phyloP scores from a whole-genome alignment of 23 red algal genomes.

The Gracilariopsis chorda region DNA sequence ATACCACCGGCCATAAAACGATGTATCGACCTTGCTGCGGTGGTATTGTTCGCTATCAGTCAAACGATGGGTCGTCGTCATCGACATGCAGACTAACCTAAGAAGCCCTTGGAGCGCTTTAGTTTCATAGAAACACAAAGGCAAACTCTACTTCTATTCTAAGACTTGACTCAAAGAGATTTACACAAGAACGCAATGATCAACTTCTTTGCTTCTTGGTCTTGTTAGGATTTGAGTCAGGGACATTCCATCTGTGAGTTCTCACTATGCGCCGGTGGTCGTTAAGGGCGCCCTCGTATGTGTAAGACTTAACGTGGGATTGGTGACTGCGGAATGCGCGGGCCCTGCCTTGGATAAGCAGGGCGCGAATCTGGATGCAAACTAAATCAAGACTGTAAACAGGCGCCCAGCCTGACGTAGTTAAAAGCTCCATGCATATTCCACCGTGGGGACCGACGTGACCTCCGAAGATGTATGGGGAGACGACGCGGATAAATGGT shows the following conservation, averaged over 20 bases:
- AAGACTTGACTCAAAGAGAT: too few species aligned
- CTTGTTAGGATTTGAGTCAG: not conserved
- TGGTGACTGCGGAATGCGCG: not conserved
- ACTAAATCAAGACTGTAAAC: constrained; percentile 64
- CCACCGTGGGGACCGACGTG: constrained; percentile 50
- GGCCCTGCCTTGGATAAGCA: constrained; percentile 45
- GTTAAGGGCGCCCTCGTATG: constrained; percentile 42
- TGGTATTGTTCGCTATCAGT: not conserved
- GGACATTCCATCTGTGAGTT: constrained; percentile 32
- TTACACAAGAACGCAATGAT: not conserved
- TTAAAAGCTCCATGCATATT: constrained; percentile 74
- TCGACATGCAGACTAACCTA: too few species aligned
- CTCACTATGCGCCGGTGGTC: constrained; percentile 35
- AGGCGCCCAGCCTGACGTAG: constrained; percentile 65
- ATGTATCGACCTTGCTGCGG: constrained; percentile 13
- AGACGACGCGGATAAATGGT: constrained; percentile 57
- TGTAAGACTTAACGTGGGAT: constrained; percentile 12
- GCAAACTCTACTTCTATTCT: too few species aligned
- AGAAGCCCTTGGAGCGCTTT: too few species aligned
- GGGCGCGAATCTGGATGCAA: constrained; percentile 57
- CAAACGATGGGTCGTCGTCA: not conserved
- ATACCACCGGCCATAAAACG: constrained; percentile 21
- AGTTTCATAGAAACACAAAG: too few species aligned
- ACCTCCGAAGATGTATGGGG: constrained; percentile 32
- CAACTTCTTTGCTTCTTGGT: constrained; percentile 21